Evolutionary conservation across 73 alveolate species (phyloP).

Genomic region (Paramecium caudatum): DNA sequence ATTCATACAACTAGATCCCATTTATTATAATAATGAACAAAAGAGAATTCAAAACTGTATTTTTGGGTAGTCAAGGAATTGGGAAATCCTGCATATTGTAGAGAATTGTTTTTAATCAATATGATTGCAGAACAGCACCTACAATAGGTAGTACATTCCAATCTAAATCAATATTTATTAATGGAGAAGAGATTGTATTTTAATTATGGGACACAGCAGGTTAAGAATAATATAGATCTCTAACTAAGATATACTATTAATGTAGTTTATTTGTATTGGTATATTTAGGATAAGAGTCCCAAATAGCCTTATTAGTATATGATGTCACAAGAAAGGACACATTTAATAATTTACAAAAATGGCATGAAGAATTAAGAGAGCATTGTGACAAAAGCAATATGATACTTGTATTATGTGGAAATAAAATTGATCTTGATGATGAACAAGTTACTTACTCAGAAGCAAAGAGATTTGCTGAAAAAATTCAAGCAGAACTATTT

Average conservation of each 20-base stretch:
- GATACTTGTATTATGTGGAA: conserved; percentile 5
- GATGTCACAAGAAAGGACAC: conserved; percentile 82
- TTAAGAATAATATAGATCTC: conserved; percentile 84
- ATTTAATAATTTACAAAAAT: conserved; percentile 82
- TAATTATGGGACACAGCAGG: conserved; percentile 89
- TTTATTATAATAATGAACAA: conserved; percentile 27
- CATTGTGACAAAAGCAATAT: conserved; percentile 81
- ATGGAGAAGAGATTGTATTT: conserved; percentile 87
- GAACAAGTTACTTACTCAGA: not conserved
- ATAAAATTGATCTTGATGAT: conserved; percentile 32
- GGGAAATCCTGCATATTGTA: not conserved
- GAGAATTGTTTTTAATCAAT: not conserved
- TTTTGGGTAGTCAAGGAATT: not conserved
- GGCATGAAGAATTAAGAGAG: conserved; percentile 86
- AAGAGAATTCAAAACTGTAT: conserved; percentile 14
- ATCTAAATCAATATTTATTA: conserved; percentile 90
- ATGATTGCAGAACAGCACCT: conserved; percentile 66
- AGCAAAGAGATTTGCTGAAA: not conserved
- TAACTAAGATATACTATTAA: conserved; percentile 29
- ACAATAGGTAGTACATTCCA: conserved; percentile 96
- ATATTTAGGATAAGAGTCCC: not conserved
- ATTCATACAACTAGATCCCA: conserved; percentile 37
- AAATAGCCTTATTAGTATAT: conserved; percentile 85
- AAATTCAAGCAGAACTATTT: not conserved
- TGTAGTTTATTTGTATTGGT: not conserved